Evolutionary conservation across 2,329 filamentous ascomycete genomes (phyloP).

Genomic region (Trichoderma oligosporum): DNA sequence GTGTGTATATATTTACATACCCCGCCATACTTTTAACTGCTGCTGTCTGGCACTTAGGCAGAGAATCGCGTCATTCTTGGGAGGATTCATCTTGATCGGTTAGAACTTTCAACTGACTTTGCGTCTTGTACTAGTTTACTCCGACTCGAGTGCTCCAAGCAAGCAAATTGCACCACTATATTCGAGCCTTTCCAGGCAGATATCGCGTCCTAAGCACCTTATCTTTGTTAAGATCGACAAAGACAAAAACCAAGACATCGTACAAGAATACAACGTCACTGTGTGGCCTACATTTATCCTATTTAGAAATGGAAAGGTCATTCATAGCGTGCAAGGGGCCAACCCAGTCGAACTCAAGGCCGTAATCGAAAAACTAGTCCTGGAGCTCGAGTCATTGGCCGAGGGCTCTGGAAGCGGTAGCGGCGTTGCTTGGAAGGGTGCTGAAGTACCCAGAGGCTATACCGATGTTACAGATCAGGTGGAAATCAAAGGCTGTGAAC

Average conservation of each 20-base stretch:
- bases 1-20: too few species aligned
- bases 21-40: constrained; percentile 19
- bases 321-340: constrained; percentile 69
- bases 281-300: constrained; percentile 89
- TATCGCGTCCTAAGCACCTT: constrained; percentile 68
- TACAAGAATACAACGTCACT: constrained; percentile 67
- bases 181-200: constrained; percentile 66
- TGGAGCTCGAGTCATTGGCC: constrained; percentile 59
- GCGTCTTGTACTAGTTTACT: constrained; percentile 62
- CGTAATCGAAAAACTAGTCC: constrained; percentile 66
- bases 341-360: constrained; percentile 67
- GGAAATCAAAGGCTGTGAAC: constrained; percentile 74
- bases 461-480: constrained; percentile 77
- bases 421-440: constrained; percentile 65
- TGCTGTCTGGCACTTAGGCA: neutral
- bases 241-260: constrained; percentile 70
- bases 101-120: constrained; percentile 23
- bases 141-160: constrained; percentile 82
- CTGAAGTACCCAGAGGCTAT: constrained; percentile 74
- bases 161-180: constrained; percentile 79
- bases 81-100: neutral
- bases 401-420: constrained; percentile 35
- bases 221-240: constrained; percentile 86
- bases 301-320: constrained; percentile 67
- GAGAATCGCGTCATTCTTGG: neutral